phyloP scores from a whole-genome alignment of 805 yeast genomes.

The Wickerhamomyces chambardii region DNA sequence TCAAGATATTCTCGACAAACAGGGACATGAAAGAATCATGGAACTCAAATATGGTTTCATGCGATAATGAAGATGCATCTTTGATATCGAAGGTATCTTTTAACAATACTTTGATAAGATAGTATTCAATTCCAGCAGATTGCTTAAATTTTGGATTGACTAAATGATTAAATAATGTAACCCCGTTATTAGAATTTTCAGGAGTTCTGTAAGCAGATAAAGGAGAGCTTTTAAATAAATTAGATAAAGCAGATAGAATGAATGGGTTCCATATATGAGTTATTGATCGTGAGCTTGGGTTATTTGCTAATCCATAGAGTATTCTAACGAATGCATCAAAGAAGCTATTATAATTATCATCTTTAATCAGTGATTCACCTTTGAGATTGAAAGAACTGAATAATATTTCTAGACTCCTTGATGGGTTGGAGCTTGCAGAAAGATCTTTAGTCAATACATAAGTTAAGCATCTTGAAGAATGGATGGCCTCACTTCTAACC shows the following conservation, averaged over 20 bases:
- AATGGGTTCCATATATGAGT: too few species aligned
- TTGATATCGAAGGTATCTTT: slow-evolving; percentile 6
- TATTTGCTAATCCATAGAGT: slow-evolving; percentile 5
- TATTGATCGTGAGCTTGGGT: too few species aligned
- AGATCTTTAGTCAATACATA: not conserved
- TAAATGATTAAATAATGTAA: not conserved
- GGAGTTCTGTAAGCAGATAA: too few species aligned
- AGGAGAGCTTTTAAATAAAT: not conserved
- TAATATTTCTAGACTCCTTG: not conserved
- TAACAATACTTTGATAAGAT: not conserved
- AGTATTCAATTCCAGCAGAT: not conserved
- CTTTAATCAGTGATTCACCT: not conserved
- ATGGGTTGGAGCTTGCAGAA: not conserved
- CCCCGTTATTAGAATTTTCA: not conserved
- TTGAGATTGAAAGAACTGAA: not conserved
- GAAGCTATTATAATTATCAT: not conserved
- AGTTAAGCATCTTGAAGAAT: not conserved
- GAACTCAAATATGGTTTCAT: slow-evolving; percentile 1
- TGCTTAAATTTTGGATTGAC: too few species aligned
- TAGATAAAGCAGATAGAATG: not conserved
- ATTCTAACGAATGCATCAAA: slow-evolving; percentile 1
- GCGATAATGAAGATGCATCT: slow-evolving; percentile 5
- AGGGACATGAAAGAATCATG: not conserved
- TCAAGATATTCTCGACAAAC: not conserved
- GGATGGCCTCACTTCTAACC: not conserved